Conservation (phyloP, 148 eudicot genomes). For the Agrostemma githago region DNA sequence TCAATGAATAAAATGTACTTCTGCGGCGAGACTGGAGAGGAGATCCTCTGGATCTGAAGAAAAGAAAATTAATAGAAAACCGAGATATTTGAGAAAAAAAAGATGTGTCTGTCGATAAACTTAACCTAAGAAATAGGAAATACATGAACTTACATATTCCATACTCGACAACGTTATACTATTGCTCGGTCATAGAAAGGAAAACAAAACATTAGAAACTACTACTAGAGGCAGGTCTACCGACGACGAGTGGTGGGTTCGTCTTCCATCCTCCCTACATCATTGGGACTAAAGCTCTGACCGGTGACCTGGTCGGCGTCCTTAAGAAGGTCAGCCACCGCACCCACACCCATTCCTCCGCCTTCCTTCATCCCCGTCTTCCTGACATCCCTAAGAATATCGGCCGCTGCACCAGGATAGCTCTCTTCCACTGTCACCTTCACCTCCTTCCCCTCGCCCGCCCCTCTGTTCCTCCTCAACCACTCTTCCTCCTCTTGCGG, state of each 20-base stretch:
- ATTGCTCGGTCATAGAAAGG: no score
- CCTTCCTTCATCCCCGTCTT: not conserved
- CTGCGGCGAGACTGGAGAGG: no score
- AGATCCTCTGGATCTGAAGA: no score
- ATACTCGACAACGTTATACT: no score
- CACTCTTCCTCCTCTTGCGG: constrained; percentile 22
- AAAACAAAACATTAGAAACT: no score
- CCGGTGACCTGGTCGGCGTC: constrained; percentile 40
- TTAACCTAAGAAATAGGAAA: no score
- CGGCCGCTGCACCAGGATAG: constrained; percentile 29
- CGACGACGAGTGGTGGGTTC: constrained; percentile 17
- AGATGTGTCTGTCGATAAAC: no score
- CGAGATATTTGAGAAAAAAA: no score
- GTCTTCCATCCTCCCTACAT: constrained; percentile 32
- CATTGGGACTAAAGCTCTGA: constrained; percentile 34
- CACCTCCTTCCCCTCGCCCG: constrained; percentile 14
- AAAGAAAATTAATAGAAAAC: no score
- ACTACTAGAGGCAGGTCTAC: not conserved
- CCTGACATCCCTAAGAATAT: constrained; percentile 7
- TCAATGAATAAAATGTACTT: no score
- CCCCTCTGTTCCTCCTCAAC: constrained; percentile 10
- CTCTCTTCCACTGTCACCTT: constrained; percentile 35
- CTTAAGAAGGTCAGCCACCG: constrained; percentile 29
- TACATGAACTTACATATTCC: no score
- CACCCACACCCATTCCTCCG: constrained; percentile 8